Conservation (phyloP, 2,329 filamentous ascomycete genomes). For the Orbilia blumenaviensis region DNA sequence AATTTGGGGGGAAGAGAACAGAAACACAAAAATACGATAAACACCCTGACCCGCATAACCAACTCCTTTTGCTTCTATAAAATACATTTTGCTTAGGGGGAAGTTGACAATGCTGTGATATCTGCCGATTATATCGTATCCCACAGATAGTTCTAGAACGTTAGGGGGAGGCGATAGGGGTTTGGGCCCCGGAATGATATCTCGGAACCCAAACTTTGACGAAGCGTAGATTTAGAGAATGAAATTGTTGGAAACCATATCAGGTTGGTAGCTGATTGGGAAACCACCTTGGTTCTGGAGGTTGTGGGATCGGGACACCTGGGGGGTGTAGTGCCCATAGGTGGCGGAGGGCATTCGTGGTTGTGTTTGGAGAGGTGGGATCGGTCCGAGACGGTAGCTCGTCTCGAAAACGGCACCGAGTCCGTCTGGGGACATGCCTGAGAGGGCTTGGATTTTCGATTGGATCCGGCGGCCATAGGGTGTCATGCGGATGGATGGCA, state of each 20-base stretch:
- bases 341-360: constrained; percentile 49
- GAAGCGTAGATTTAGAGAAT: constrained; percentile 24
- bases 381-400: constrained; percentile 42
- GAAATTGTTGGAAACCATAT: constrained; percentile 46
- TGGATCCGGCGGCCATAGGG: constrained; percentile 94
- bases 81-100: constrained; percentile 47
- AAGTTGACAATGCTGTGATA: constrained; percentile 46
- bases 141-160: constrained; percentile 35
- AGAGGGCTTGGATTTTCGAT: constrained; percentile 75
- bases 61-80: constrained; percentile 54
- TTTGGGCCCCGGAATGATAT: neutral
- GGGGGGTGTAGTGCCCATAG: constrained; percentile 40
- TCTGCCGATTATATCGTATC: constrained; percentile 26
- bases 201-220: neutral
- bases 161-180: neutral
- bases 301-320: constrained; percentile 41
- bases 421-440: constrained; percentile 47
- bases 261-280: constrained; percentile 36
- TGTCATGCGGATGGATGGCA: constrained; percentile 85
- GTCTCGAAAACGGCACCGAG: constrained; percentile 49
- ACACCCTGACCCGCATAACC: constrained; percentile 51
- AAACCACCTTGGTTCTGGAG: constrained; percentile 21
- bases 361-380: constrained; percentile 45
- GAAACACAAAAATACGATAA: constrained; percentile 21
- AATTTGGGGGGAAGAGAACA: neutral